Base-by-base conservation (phyloP, 1,284 basidiomycete genomes). In the Coniferiporia weirii region DNA sequence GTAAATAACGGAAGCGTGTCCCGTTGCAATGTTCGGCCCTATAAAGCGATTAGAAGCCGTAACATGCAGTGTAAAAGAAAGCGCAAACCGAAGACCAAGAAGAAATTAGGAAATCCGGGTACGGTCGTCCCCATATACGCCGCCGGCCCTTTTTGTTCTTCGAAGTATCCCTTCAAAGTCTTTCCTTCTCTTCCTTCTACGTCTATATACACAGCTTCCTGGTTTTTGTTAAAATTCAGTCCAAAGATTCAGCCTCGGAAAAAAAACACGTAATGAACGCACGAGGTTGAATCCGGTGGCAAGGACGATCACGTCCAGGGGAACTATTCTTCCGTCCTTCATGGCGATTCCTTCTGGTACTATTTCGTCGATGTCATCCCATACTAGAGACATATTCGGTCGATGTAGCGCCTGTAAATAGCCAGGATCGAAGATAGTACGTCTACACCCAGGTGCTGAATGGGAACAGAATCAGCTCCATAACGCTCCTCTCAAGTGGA, bases 341-440 rank as follows among this genome's bases (percentile, higher is more conserved):
- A 82, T 71, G 59, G 73, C 70, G 57, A 85, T 68, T 0, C 79
- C 80, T 22, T 75, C 71, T 57, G 76, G 72, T 0, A 75, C 73
- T 45, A 81, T 64, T 36, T 66, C 65, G 22, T 74, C 72, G 64
- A 82, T 80, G 8, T 67, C 67, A 34, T 76, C 75, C 72, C 77
- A 80, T 19, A 68, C 69, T 36, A 85, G 64, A 34, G 70, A 69
- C 34, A 85, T 79, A 65, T 86, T 85, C 4, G 79, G 74, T 52
- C 72, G 72, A 56, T 80, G 71, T 44, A 86, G 70, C 38, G 73
- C 71, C 36, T 76, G 68, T 32, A 84, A 71, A 64, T 83, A 84
- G 7, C 73, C 76, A 15, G 79, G 77, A 64, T 85, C 79, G 50
- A 80, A 69, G 27, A 84, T 78, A 13, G 83, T 75, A 34, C 82